A percentile compares a stretch with the other conserved stretches of the same genome.
Evolutionary conservation across 257 asterid species (phyloP).

Genomic region (Salvia hispanica): DNA sequence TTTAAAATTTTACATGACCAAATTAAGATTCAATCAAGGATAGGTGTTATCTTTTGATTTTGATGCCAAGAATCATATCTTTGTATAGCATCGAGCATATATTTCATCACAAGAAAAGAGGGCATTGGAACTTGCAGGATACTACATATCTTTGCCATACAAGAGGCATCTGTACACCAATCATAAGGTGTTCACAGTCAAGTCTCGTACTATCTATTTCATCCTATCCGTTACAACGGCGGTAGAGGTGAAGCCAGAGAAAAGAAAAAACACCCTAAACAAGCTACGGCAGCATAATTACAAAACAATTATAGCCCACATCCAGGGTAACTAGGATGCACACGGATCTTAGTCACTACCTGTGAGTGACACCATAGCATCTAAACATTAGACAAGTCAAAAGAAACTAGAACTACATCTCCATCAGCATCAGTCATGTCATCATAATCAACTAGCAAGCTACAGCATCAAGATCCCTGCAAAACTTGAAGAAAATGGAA

Average conservation of each 20-base stretch:
- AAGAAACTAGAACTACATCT: conserved; percentile 34
- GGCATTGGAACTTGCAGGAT: neutral
- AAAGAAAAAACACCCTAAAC: conserved; percentile 33
- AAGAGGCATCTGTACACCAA: conserved; percentile 26
- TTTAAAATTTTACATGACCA: no score
- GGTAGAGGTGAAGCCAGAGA: neutral
- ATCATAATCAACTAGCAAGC: conserved; percentile 37
- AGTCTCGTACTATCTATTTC: conserved; percentile 16
- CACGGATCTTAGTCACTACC: conserved; percentile 18
- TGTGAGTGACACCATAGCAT: conserved; percentile 28
- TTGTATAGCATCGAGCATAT: neutral
- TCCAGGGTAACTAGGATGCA: conserved; percentile 27
- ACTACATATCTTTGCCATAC: conserved; percentile 12
- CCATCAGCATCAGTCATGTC: conserved; percentile 42
- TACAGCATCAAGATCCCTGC: conserved; percentile 48
- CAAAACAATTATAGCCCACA: conserved; percentile 39
- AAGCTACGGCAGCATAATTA: conserved; percentile 49
- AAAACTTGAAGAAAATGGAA: conserved; percentile 5
- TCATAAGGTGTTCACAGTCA: conserved; percentile 27
- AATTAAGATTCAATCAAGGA: neutral
- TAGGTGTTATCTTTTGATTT: neutral
- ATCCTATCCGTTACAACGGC: conserved; percentile 31
- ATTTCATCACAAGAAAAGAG: neutral
- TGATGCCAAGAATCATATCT: neutral
- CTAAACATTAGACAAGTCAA: conserved; percentile 38